Conservation (phyloP, 768 basidiomycete species). For the Psilocybe subaeruginosa region DNA sequence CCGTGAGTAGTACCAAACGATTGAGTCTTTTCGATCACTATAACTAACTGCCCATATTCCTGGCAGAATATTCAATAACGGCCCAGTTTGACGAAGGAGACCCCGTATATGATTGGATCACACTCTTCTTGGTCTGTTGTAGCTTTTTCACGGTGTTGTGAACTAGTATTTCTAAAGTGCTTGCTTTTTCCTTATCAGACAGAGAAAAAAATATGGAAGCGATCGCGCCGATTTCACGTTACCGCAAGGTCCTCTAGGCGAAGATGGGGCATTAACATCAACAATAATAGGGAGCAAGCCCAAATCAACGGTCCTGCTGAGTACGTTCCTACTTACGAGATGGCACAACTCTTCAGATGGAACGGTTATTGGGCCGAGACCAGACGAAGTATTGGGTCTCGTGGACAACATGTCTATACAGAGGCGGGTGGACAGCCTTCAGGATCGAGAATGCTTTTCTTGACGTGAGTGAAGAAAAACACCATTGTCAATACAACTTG, state of each 20-base stretch:
- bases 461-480: conserved; percentile 32
- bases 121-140: conserved; percentile 37
- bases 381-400: conserved; percentile 21
- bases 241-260: conserved; percentile 38
- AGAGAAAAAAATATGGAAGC: conserved; percentile 42
- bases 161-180: background rate
- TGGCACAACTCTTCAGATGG: conserved; percentile 46
- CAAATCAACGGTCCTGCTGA: conserved; percentile 31
- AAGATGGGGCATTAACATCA: conserved; percentile 38
- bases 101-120: conserved; percentile 44
- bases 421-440: background rate
- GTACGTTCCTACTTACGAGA: conserved; percentile 42
- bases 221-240: conserved; percentile 42
- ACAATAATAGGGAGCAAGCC: background rate
- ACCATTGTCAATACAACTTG: too few species aligned
- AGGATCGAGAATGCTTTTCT: conserved; percentile 21
- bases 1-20: conserved; percentile 23
- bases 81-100: conserved; percentile 40
- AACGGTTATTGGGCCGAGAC: conserved; percentile 47
- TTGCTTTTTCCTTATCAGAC: conserved; percentile 29
- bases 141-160: background rate
- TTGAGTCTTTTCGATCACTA: background rate
- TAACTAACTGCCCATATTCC: background rate
- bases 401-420: conserved; percentile 11
- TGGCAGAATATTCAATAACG: conserved; percentile 38